Conservation (phyloP, 805 yeast species). For the Kuraishia capsulata region DNA sequence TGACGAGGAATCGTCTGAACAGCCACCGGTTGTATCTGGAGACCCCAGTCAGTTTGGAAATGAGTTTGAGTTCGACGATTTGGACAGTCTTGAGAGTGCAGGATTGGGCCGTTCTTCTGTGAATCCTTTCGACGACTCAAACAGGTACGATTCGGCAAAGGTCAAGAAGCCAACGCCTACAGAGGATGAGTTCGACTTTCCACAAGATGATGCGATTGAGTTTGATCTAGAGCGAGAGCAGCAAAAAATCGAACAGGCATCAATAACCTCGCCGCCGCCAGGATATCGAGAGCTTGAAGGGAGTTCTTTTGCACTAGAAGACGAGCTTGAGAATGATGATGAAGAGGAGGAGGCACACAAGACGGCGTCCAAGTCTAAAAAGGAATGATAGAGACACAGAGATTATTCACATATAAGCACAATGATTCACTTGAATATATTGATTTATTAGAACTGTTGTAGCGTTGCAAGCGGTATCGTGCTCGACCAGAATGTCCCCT, state of each 20-base stretch:
- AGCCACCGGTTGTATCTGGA: conserved; percentile 2
- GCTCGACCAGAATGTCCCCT: no score
- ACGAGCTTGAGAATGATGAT: background rate
- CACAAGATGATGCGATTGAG: conserved; percentile 10
- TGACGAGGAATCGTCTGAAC: conserved; percentile 42
- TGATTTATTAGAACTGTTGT: no score
- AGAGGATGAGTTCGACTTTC: conserved; percentile 2
- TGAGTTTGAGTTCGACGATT: conserved; percentile 52
- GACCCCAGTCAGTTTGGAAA: conserved; percentile 29
- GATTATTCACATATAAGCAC: no score
- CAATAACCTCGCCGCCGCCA: background rate
- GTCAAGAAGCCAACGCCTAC: conserved; percentile 8
- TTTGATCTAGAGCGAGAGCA: conserved; percentile 23
- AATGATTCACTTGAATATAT: no score
- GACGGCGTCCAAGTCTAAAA: background rate
- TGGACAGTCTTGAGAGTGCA: conserved; percentile 38
- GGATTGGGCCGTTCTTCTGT: conserved; percentile 18
- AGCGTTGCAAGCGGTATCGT: no score
- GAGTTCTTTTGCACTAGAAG: background rate
- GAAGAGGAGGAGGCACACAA: background rate
- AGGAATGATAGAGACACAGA: background rate
- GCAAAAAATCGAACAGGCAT: conserved; percentile 8
- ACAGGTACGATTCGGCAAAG: conserved; percentile 5
- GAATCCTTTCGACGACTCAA: conserved; percentile 22
- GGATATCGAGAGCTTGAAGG: background rate